Evolutionary conservation across 1,284 basidiomycete genomes (phyloP), one percentile per base, ranked within the genome.

Genomic region (Boletus hoseneyae): DNA sequence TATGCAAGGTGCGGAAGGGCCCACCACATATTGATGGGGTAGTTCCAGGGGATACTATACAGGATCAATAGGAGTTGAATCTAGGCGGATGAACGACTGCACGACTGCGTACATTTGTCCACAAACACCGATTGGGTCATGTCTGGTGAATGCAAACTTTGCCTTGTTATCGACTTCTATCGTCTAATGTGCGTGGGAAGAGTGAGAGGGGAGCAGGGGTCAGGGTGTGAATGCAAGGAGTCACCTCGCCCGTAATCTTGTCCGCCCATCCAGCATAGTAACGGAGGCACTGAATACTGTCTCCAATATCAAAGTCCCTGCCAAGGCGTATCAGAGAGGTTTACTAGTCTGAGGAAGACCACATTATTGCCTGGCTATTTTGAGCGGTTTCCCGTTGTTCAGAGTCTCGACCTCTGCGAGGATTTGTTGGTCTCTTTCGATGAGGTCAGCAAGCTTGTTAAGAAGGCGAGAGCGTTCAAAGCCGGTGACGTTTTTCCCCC

Each of bases 121-220:
- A 61, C 88, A 93, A 37, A 97, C 94, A 42, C 94, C 95, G 59
- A 97, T 89, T 27, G 95, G 93, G 57, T 97, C 94, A 69, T 94
- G 90, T 42, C 86, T 80, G 21, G 92, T 94, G 70, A 93, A 92
- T 15, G 87, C 87, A 51, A 93, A 71, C 70, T 93, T 93, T 48
- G 74, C 76, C 63, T 82, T 83, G 65, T 86, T 86, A 65, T 91
- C 85, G 25, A 91, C 80, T 70, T 93, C 92, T 57, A 93, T 81
- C 39, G 81, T 81, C 86, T 90, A 34, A 43, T 34, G 18, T 32
- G 23, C n/a, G 40, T 34, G 34, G 39, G 40, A 42, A 42, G 27
- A 8, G 19, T 52, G 15, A 47, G 50, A 38, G 7, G 42, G 45
- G 30, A 40, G n/a, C 38, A 11, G 25, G 32, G 12, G 32, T 16